phyloP scores from a whole-genome alignment of 306 rosid genomes.

The Pyrus betulifolia region DNA sequence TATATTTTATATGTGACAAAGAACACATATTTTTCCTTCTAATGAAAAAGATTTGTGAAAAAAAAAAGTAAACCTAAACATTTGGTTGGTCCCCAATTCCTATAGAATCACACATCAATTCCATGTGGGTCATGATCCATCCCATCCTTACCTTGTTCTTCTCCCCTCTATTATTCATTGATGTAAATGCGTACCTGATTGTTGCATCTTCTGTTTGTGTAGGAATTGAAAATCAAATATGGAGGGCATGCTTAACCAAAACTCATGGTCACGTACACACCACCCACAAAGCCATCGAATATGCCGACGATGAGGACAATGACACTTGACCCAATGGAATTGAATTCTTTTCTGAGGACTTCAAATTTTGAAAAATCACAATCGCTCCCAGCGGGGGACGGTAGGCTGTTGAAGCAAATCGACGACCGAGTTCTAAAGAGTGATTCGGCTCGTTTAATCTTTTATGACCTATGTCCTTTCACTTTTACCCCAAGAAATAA shows the following conservation, averaged over 20 bases:
- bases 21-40: conserved; percentile 37
- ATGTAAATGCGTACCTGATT: conserved; percentile 20
- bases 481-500: too few relatives aligned
- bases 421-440: too few relatives aligned
- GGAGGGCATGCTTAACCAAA: conserved; percentile 6
- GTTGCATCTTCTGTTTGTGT: not conserved
- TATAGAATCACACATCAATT: conserved; percentile 65
- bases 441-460: too few relatives aligned
- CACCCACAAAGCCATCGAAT: conserved; percentile 35
- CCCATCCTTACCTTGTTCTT: conserved; percentile 31
- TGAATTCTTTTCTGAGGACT: conserved; percentile 1
- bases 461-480: too few relatives aligned
- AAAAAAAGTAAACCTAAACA: conserved; percentile 29
- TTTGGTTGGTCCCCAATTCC: conserved; percentile 38
- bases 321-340: conserved; percentile 40
- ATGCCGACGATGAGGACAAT: conserved; percentile 26
- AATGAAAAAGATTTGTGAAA: conserved; percentile 42
- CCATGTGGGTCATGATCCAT: conserved; percentile 39
- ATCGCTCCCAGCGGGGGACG: not conserved
- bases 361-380: not conserved
- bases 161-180: conserved; percentile 17
- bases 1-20: conserved; percentile 18
- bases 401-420: not conserved
- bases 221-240: not conserved
- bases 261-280: conserved; percentile 51